A percentile compares a stretch with the other conserved stretches of the same genome.
These are phyloP conservation scores for Aureococcus anophagefferens DNA, from an alignment of 108 stramenopile genomes.

Conservation along the genomic window DNA sequence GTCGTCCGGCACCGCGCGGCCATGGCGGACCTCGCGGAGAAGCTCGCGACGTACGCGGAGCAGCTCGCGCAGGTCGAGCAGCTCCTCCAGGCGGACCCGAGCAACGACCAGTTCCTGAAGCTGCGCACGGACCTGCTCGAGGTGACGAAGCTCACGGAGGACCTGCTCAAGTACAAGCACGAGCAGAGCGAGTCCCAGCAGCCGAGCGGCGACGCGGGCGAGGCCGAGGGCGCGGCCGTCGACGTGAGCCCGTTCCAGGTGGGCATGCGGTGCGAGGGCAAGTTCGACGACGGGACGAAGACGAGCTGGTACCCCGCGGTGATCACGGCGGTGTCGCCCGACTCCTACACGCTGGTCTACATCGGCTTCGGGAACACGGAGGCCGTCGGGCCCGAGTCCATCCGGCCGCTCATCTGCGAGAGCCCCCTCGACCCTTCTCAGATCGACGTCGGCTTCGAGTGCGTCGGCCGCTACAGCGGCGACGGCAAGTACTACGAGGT, in stretches of 20 bases:
- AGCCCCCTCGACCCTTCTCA: not conserved
- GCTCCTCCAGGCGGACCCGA: not conserved
- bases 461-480: not conserved
- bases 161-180: not conserved
- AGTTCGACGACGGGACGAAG: not conserved
- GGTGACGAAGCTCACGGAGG: slow-evolving; percentile 5
- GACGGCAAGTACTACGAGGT: slow-evolving; percentile 22
- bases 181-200: not conserved
- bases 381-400: not conserved
- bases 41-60: not conserved
- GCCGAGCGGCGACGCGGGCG: not conserved
- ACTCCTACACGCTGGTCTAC: not conserved
- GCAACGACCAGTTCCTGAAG: slow-evolving; percentile 4
- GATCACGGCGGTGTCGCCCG: not conserved
- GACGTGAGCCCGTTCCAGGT: not conserved
- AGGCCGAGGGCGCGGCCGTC: not conserved
- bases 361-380: not conserved
- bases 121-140: not conserved
- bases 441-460: not conserved
- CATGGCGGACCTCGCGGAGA: not conserved
- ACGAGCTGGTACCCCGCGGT: not conserved
- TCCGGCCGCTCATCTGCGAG: not conserved
- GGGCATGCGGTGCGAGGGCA: not conserved
- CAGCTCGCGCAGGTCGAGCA: slow-evolving; percentile 10
- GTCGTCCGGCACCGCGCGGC: too few relatives aligned